A percentile compares a stretch with the other conserved stretches of the same genome.
Evolutionary conservation across 768 basidiomycete species (phyloP).

Genomic region (Grammothele lineata): DNA sequence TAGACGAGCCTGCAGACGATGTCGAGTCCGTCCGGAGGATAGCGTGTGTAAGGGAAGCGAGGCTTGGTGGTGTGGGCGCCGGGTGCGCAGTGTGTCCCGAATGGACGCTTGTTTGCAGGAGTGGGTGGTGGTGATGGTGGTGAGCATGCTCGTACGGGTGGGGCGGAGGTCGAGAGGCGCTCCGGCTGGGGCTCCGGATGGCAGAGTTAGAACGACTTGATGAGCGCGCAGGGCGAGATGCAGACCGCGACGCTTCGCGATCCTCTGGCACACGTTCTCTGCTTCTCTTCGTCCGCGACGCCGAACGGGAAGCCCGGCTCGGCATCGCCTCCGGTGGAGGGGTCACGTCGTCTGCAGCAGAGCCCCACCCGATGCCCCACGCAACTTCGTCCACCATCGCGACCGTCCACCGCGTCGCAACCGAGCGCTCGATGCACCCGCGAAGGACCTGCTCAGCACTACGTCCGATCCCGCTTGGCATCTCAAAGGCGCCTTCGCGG

Average conservation of each 20-base stretch:
- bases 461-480: constrained; percentile 52
- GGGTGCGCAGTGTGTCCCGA: constrained; percentile 14
- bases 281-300: constrained; percentile 6
- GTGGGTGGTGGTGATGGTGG: constrained; percentile 15
- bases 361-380: constrained; percentile 74
- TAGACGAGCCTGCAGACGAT: constrained; percentile 15
- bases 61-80: constrained; percentile 14
- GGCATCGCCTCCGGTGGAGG: constrained; percentile 20
- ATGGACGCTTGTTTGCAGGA: constrained; percentile 6
- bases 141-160: constrained; percentile 23
- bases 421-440: constrained; percentile 74
- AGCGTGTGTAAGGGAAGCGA: constrained; percentile 21
- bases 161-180: constrained; percentile 33
- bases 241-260: constrained; percentile 9
- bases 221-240: constrained; percentile 43
- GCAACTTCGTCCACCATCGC: constrained; percentile 74
- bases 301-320: constrained; percentile 20
- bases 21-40: constrained; percentile 24
- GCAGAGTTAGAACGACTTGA: constrained; percentile 36
- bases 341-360: constrained; percentile 36
- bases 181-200: constrained; percentile 35
- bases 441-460: constrained; percentile 65
- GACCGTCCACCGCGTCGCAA: constrained; percentile 71
- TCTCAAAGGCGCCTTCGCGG: constrained; percentile 54
- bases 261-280: no score